A percentile compares a stretch with the other conserved stretches of the same genome.
Evolutionary conservation across 352 stramenopile genomes (phyloP).

Genomic region (Phytophthora megakarya): DNA sequence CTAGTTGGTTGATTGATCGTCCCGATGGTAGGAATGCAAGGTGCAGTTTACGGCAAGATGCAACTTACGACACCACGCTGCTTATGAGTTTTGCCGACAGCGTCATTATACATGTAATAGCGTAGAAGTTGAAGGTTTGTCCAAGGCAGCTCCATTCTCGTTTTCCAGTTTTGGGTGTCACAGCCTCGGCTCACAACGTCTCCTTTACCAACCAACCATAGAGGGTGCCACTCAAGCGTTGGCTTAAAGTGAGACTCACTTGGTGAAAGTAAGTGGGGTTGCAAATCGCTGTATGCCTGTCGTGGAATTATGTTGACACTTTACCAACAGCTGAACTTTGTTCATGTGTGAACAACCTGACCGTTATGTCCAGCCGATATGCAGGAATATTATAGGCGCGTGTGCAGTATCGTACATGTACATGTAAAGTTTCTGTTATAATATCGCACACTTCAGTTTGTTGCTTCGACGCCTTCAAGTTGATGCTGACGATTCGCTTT

Average conservation of each 20-base stretch:
- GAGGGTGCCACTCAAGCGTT: neutral
- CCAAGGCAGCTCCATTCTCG: slow-evolving; percentile 13
- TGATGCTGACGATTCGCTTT: no score
- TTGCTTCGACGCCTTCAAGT: no score
- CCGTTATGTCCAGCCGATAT: slow-evolving; percentile 1
- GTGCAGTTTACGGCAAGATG: neutral
- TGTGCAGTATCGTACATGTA: no score
- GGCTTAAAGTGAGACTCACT: neutral
- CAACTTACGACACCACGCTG: neutral
- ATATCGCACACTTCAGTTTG: no score
- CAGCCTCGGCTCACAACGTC: slow-evolving; percentile 8
- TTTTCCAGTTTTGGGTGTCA: slow-evolving; percentile 13
- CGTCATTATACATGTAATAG: no score
- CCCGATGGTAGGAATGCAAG: no score
- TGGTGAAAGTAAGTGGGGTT: neutral
- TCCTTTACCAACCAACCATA: slow-evolving; percentile 16
- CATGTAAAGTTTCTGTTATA: neutral
- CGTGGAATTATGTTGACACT: neutral
- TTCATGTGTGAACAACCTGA: no score
- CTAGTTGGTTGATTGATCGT: neutral
- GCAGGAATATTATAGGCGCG: slow-evolving; percentile 2
- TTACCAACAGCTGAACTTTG: slow-evolving; percentile 8
- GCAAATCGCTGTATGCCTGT: neutral
- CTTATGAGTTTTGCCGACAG: slow-evolving; percentile 3
- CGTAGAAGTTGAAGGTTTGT: slow-evolving; percentile 4